phyloP scores from a whole-genome alignment of 139 green algal genomes.

The Spirogloea muscicola region DNA sequence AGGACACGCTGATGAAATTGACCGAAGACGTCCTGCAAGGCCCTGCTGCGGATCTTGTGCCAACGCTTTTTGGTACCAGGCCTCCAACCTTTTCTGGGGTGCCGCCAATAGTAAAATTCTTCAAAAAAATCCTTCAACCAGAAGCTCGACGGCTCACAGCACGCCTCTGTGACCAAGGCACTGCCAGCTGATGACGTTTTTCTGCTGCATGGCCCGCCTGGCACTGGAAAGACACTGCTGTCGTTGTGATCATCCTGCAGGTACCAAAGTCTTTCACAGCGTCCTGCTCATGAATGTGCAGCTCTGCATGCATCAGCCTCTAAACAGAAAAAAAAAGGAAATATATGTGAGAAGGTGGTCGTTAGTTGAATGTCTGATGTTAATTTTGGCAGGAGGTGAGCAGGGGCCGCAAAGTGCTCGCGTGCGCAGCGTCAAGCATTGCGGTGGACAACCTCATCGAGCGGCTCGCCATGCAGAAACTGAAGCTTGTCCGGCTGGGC shows the following conservation, averaged over 20 bases:
- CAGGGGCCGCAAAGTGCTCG: slow-evolving; percentile 38
- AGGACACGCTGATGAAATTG: slow-evolving; percentile 48
- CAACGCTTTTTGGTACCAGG: slow-evolving; percentile 57
- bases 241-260: slow-evolving; percentile 55
- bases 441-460: slow-evolving; percentile 61
- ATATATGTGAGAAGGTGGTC: no score
- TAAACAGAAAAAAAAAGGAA: no score
- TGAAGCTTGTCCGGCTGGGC: slow-evolving; percentile 76
- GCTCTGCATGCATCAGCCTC: no score
- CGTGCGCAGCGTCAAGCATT: slow-evolving; percentile 51
- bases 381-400: slow-evolving; percentile 83
- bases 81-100: slow-evolving; percentile 54
- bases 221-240: slow-evolving; percentile 60
- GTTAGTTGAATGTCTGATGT: no score
- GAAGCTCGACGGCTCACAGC: slow-evolving; percentile 55
- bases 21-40: background rate
- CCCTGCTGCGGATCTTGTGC: slow-evolving; percentile 23
- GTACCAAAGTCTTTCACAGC: no score
- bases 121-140: slow-evolving; percentile 54
- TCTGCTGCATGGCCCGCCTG: slow-evolving; percentile 57
- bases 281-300: no score
- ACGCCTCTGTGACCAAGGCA: slow-evolving; percentile 65
- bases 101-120: slow-evolving; percentile 50
- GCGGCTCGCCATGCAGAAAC: slow-evolving; percentile 49
- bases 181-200: slow-evolving; percentile 68